Conservation (phyloP, 352 stramenopile genomes). For the Phytophthora palmivora region DNA sequence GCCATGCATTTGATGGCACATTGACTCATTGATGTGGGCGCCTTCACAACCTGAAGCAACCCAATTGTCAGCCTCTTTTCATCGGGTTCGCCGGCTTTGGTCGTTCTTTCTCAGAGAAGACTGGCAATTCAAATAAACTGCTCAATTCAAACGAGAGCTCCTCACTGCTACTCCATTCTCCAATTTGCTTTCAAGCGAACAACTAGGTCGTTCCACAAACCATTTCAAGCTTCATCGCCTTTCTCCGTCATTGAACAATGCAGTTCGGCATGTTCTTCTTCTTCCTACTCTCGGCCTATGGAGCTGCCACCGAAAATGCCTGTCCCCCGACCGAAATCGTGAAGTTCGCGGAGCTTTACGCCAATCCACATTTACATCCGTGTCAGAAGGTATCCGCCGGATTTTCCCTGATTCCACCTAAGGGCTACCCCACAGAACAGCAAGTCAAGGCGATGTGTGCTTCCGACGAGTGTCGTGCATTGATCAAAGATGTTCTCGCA, state of each 20-base stretch:
- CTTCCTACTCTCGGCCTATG: slow-evolving; percentile 23
- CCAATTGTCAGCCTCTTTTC: slow-evolving; percentile 11
- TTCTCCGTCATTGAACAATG: slow-evolving; percentile 17
- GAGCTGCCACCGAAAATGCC: slow-evolving; percentile 28
- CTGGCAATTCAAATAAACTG: not conserved
- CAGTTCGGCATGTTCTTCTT: slow-evolving; percentile 14
- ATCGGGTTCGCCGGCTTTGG: no score
- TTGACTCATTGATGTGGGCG: not conserved
- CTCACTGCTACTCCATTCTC: slow-evolving; percentile 27
- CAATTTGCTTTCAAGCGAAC: slow-evolving; percentile 36
- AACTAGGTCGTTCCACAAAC: slow-evolving; percentile 19
- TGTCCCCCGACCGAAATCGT: slow-evolving; percentile 31
- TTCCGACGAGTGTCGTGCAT: slow-evolving; percentile 13
- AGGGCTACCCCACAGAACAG: slow-evolving; percentile 24
- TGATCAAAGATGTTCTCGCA: slow-evolving; percentile 26
- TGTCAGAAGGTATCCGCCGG: slow-evolving; percentile 34
- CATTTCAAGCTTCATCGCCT: slow-evolving; percentile 2
- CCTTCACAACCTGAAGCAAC: slow-evolving; percentile 1
- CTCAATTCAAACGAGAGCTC: slow-evolving; percentile 3
- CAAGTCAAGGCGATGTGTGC: slow-evolving; percentile 40
- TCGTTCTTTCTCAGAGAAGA: slow-evolving; percentile 11
- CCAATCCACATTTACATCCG: slow-evolving; percentile 34
- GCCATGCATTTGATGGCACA: no score
- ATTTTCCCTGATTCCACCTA: slow-evolving; percentile 28
- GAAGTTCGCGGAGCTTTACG: slow-evolving; percentile 37